These are phyloP conservation scores for Solanum piurae DNA, from an alignment of 257 asterid species.

Conservation along the genomic window DNA sequence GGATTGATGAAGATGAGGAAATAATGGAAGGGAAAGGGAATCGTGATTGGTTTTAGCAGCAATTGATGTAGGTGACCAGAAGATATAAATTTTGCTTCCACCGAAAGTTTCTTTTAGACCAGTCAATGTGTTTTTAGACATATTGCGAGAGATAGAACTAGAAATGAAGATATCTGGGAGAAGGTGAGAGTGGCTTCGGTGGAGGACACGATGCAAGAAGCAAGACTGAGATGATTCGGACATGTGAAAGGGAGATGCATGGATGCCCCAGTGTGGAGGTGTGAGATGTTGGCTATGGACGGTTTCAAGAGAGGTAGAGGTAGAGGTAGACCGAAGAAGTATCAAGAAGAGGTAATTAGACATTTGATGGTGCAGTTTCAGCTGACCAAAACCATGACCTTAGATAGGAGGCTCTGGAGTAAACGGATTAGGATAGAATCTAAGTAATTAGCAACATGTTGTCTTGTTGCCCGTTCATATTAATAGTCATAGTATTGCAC, in stretches of 20 bases:
- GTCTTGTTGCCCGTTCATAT: neutral
- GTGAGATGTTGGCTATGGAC: neutral
- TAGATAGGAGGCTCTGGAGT: neutral
- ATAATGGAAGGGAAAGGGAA: neutral
- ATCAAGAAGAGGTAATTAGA: neutral
- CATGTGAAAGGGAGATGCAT: neutral
- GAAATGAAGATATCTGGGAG: neutral
- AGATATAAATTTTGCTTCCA: neutral
- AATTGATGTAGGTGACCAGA: neutral
- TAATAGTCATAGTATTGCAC: neutral
- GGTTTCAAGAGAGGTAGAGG: neutral
- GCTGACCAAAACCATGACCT: neutral
- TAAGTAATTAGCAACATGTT: neutral
- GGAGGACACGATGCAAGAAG: neutral
- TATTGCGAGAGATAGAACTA: neutral
- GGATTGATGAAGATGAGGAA: neutral
- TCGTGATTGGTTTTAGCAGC: neutral
- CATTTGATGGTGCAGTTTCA: neutral
- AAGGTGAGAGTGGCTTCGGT: neutral
- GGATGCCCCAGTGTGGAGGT: neutral
- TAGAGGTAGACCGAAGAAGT: neutral
- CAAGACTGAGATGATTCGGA: neutral
- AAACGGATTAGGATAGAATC: neutral
- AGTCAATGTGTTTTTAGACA: neutral
- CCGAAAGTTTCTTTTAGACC: neutral